Conservation (phyloP, 176 grass and related monocot species). For the Musa schizocarpa region DNA sequence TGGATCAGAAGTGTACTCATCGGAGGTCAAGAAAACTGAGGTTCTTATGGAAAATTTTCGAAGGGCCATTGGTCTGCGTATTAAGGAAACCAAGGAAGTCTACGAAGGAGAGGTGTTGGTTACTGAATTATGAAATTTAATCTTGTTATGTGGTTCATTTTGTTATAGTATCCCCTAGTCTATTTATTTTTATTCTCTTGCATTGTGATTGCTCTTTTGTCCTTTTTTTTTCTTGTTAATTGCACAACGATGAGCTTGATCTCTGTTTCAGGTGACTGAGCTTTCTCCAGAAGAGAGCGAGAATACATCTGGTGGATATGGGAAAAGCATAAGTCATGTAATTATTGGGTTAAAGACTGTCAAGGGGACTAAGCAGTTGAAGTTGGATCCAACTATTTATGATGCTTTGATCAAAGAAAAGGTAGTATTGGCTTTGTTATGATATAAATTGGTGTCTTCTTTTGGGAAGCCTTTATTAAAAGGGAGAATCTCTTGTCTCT, state of each 20-base stretch:
- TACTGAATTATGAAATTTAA: background rate
- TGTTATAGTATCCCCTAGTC: background rate
- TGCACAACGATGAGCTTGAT: constrained; percentile 6
- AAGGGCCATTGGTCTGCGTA: constrained; percentile 83
- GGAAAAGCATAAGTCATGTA: constrained; percentile 80
- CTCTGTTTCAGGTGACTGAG: constrained; percentile 69
- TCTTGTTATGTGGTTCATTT: background rate
- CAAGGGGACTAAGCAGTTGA: constrained; percentile 91
- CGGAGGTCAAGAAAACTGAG: constrained; percentile 97
- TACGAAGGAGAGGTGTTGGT: constrained; percentile 85
- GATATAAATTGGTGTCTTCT: background rate
- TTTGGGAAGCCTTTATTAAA: background rate
- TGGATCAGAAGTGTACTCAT: constrained; percentile 93
- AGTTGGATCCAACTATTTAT: constrained; percentile 89
- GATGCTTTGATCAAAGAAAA: constrained; percentile 99
- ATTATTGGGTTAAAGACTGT: constrained; percentile 93
- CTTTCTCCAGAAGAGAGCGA: constrained; percentile 88
- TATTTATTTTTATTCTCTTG: background rate
- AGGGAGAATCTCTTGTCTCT: background rate
- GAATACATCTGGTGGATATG: constrained; percentile 68
- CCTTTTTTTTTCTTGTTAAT: background rate
- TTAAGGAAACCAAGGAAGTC: constrained; percentile 97
- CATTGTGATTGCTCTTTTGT: background rate
- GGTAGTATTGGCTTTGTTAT: constrained; percentile 23
- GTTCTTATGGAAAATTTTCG: constrained; percentile 91